phyloP scores from a whole-genome alignment of 2,329 filamentous ascomycete species.

The Calonectria leucothoes region DNA sequence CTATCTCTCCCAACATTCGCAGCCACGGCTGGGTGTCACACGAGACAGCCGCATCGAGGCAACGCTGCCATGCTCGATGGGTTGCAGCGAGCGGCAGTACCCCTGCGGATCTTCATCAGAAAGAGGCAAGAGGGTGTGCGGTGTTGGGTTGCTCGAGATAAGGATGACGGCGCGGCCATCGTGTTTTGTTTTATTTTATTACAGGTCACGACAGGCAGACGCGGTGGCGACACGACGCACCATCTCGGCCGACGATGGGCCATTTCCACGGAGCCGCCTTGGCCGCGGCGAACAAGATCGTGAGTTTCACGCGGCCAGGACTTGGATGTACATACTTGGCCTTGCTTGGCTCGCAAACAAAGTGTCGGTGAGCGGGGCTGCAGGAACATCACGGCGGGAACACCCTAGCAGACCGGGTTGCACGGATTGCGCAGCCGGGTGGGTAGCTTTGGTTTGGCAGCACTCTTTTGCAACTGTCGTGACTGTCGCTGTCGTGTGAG shows the following conservation, averaged over 20 bases:
- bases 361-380: slow-evolving; percentile 43
- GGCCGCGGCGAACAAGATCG: slow-evolving; percentile 13
- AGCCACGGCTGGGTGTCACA: slow-evolving; percentile 18
- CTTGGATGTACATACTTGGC: background rate
- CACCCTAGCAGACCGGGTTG: slow-evolving; percentile 33
- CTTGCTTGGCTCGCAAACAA: slow-evolving; percentile 11
- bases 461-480: background rate
- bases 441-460: background rate
- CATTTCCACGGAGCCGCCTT: slow-evolving; percentile 16
- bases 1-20: background rate
- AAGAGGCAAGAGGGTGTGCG: slow-evolving; percentile 22
- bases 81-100: slow-evolving; percentile 10
- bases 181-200: background rate
- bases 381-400: slow-evolving; percentile 41
- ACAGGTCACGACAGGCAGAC: background rate
- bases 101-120: slow-evolving; percentile 12
- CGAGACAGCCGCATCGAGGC: slow-evolving; percentile 14
- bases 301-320: slow-evolving; percentile 5
- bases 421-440: slow-evolving; percentile 36
- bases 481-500: background rate
- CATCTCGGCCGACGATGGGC: slow-evolving; percentile 11
- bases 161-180: background rate
- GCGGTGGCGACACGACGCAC: slow-evolving; percentile 3
- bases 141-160: background rate
- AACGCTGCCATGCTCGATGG: slow-evolving; percentile 6